Evolutionary conservation across 345 rosid species (phyloP), one percentile per base, ranked within the genome.

Genomic region (Sonneratia caseolaris): DNA sequence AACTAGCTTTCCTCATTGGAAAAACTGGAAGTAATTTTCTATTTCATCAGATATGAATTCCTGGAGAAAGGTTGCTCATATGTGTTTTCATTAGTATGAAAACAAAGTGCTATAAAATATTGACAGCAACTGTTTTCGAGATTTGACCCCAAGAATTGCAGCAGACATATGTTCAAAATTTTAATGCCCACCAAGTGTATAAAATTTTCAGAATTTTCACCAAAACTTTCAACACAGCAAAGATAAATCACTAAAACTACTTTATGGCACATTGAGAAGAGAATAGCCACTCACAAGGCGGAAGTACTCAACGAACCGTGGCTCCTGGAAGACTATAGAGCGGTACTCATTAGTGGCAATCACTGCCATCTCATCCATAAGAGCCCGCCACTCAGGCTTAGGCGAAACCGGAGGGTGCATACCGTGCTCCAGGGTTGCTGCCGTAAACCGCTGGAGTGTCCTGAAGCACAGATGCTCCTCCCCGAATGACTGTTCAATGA

Each of bases 351-450:
- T 82, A 14, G 97, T 90, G 36, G 97, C 92, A 69, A 90, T 76
- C 59, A 89, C 81, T 40, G 96, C 97, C 97, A 95, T 95, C 82
- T 95, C 93, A 73, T 95, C 99, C 97, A 95, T 83, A 16, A 95
- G 90, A 0, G 86, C 85, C 0, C 99, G 94, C 99, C 99, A 95
- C 81, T 95, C 99, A 1, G 97, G 97, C 73, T 89, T 92, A 35
- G 97, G 99, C 47, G 97, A 92, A 61, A 92, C 86, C 0, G 97
- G 99, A 37, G 96, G 97, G 77, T 84, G 90, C 99, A 92, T 92
- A 15, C 97, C 97, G 18, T 92, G 97, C 86, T 92, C 97, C 6
- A 95, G 90, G 13, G 97, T 92, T 68, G 99, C 99, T 74, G 99
- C 97, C 1, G 96, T 84, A 79, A 90, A 95, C 76, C 96, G 96